These are phyloP conservation scores for Immersiella caudata DNA, from an alignment of 495 filamentous ascomycete genomes.

Conservation along the genomic window DNA sequence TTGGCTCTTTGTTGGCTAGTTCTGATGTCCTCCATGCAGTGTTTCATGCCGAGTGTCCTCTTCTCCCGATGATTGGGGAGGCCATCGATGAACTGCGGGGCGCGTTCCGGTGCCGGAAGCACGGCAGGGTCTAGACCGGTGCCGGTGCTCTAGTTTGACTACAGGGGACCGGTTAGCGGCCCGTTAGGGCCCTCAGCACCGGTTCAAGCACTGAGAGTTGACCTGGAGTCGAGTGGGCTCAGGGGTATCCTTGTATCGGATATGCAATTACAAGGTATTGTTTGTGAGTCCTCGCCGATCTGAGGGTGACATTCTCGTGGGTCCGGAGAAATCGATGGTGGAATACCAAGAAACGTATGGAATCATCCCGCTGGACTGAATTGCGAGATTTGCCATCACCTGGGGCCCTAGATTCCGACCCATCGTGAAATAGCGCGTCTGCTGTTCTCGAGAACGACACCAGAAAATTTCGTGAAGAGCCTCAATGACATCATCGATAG, in stretches of 20 bases:
- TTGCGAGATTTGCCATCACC: neutral
- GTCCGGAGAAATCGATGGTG: neutral
- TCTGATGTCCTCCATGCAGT: constrained; percentile 11
- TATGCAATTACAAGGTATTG: constrained; percentile 13
- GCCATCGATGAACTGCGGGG: constrained; percentile 1
- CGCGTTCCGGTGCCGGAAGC: constrained; percentile 16
- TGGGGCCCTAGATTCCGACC: neutral
- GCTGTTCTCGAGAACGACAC: neutral
- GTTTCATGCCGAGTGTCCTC: constrained; percentile 8
- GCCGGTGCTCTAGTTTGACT: neutral
- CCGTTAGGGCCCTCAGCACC: neutral
- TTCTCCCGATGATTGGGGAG: constrained; percentile 8
- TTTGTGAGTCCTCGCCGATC: constrained; percentile 21
- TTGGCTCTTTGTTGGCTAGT: constrained; percentile 4
- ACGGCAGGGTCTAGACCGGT: neutral
- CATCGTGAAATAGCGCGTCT: no score
- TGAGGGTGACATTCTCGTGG: neutral
- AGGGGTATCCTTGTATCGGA: constrained; percentile 15
- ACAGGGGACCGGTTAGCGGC: constrained; percentile 15
- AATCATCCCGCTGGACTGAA: neutral
- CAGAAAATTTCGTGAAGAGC: neutral
- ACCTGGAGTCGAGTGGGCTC: constrained; percentile 12
- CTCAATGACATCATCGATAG: neutral
- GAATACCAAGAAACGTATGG: neutral
- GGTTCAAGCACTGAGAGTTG: neutral